These are phyloP conservation scores for Alternaria consortialis DNA, from an alignment of 2,329 filamentous ascomycete genomes.

Conservation along the genomic window DNA sequence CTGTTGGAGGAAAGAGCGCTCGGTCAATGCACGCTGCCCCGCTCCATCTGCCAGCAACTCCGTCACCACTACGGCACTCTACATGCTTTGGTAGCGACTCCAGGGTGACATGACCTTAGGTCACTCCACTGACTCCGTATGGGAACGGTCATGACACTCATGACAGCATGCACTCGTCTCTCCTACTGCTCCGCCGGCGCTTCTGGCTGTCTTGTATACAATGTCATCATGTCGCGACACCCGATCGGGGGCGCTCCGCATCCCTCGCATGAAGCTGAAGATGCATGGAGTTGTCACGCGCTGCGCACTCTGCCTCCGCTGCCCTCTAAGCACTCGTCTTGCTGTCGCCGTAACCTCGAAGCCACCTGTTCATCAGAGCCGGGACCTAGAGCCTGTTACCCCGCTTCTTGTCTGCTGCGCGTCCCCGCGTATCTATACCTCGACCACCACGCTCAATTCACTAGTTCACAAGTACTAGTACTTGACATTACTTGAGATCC, in stretches of 20 bases:
- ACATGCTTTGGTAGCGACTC: conserved; percentile 5
- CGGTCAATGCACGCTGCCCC: conserved; percentile 28
- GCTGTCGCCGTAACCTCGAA: conserved; percentile 45
- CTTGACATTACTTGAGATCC: conserved; percentile 30
- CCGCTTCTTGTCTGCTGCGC: conserved; percentile 47
- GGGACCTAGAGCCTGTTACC: conserved; percentile 45
- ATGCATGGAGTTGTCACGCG: conserved; percentile 47
- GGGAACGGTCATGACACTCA: conserved; percentile 4
- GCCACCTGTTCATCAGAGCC: conserved; percentile 48
- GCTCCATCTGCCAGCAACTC: conserved; percentile 11
- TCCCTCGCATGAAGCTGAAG: conserved; percentile 39
- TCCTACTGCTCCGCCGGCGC: neutral
- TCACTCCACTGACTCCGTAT: neutral
- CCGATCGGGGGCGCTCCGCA: conserved; percentile 37
- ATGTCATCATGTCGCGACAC: conserved; percentile 27
- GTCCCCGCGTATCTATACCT: conserved; percentile 42
- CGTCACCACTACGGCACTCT: conserved; percentile 10
- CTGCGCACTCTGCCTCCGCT: conserved; percentile 36
- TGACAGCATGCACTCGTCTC: conserved; percentile 9
- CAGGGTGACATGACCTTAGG: neutral
- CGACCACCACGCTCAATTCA: conserved; percentile 11
- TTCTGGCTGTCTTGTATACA: neutral
- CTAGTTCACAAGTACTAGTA: conserved; percentile 38
- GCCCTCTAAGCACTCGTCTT: conserved; percentile 36
- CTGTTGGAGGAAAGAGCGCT: conserved; percentile 26